phyloP scores from a whole-genome alignment of 129 eudicot species.

The Calendula officinalis region DNA sequence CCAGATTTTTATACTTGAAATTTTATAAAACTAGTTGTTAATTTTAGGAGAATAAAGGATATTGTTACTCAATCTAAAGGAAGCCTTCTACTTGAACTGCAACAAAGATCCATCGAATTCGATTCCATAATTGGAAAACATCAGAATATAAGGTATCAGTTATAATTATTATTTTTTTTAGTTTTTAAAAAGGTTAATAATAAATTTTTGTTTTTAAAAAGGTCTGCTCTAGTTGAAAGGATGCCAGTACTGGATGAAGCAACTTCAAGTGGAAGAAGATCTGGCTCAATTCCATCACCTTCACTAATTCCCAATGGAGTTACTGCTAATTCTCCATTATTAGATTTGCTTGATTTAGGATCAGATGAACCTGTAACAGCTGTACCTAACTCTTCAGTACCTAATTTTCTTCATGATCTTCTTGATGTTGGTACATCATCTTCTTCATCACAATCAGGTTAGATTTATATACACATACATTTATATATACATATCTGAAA shows the following conservation, averaged over 20 bases:
- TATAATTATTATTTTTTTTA: too few relatives aligned
- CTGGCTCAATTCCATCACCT: constrained; percentile 69
- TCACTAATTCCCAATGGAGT: constrained; percentile 69
- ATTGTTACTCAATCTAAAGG: constrained; percentile 65
- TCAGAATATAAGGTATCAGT: constrained; percentile 64
- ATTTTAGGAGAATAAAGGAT: constrained; percentile 74
- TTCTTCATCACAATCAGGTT: constrained; percentile 56
- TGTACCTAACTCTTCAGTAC: constrained; percentile 60
- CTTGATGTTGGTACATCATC: constrained; percentile 70
- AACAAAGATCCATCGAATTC: constrained; percentile 47
- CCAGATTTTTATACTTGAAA: neutral
- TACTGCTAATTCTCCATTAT: constrained; percentile 64
- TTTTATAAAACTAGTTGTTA: neutral
- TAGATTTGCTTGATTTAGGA: constrained; percentile 73
- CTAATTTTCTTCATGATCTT: constrained; percentile 86
- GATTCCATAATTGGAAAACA: constrained; percentile 78
- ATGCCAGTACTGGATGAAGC: constrained; percentile 97
- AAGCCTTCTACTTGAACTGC: constrained; percentile 46
- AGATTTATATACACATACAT: neutral
- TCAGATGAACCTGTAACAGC: constrained; percentile 61
- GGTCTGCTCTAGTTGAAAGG: constrained; percentile 75
- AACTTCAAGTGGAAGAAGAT: constrained; percentile 68
- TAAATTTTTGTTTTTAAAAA: constrained; percentile 20
- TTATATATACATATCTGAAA: neutral
- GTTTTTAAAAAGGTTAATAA: too few relatives aligned